Percentiles rank a stretch among this genome's conserved stretches.
Conservation (phyloP, 169 alveolate species). For the Ichthyophthirius multifiliis region DNA sequence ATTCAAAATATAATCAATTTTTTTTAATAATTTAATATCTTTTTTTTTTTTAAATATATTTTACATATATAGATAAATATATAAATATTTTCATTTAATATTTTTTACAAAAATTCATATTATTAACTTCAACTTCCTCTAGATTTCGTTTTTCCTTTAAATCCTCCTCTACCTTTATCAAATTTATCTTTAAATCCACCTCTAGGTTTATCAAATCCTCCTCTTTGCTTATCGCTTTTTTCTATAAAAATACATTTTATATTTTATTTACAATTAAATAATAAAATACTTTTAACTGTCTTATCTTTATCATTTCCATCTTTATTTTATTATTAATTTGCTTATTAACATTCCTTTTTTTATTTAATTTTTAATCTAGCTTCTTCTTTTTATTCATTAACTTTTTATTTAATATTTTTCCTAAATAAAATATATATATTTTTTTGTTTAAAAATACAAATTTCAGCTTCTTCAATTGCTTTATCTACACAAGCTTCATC, state of each 20-base stretch:
- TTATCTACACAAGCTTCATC: slow-evolving; percentile 13
- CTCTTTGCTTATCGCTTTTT: not conserved
- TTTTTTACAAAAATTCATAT: too few species aligned
- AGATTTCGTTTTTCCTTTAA: not conserved
- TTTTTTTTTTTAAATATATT: too few species aligned
- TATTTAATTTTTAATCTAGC: not conserved
- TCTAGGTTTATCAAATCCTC: not conserved
- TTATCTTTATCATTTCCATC: not conserved
- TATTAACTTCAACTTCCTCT: slow-evolving; percentile 9
- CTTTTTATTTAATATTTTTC: not conserved
- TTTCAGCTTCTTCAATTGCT: slow-evolving; percentile 37
- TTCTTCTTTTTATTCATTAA: slow-evolving; percentile 1
- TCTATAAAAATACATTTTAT: not conserved
- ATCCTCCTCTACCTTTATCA: slow-evolving; percentile 16
- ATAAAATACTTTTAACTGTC: not conserved
- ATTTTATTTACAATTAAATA: not conserved
- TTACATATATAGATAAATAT: too few species aligned
- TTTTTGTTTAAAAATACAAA: not conserved
- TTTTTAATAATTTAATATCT: too few species aligned
- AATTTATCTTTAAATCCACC: not conserved
- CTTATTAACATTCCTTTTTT: not conserved
- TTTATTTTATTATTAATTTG: not conserved
- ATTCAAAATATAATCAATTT: too few species aligned
- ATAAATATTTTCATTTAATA: too few species aligned
- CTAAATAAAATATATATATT: too few species aligned